Evolutionary conservation across 768 basidiomycete species (phyloP), one percentile per base, ranked within the genome.

Genomic region (Suillus luteus): DNA sequence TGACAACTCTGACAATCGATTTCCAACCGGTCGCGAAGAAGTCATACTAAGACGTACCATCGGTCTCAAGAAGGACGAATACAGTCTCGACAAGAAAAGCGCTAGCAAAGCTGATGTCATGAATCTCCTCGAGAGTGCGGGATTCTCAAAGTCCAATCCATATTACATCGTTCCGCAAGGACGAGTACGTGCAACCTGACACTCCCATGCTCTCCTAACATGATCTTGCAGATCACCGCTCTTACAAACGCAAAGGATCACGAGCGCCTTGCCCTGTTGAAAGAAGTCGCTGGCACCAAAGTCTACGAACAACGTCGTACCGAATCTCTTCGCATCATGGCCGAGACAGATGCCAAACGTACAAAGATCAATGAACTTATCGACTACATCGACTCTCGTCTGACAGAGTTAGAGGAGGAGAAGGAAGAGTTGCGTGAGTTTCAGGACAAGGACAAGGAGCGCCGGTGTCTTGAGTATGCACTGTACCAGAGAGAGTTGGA

Each of bases 161-260:
- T 99, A 99, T 75, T 99, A 99, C 71, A 99, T 99, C 68, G 96
- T 99, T 0, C 97, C 97, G 2, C 97, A 99, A 81, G 97, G 97
- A 60, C 82, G 96, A 59, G 96, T 97, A 70, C 76, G 89, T 84
- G 17, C 11, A 41, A 35, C 17, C 11, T 31, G 3, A 10, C 35
- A 27, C 1, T 19, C 37, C 4, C 40, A 27, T 46, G n/a, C 11
- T 57, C 19, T 27, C 58, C 67, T 72, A 60, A 73, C 33, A 11
- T 17, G 55, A 15, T 33, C 9, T 9, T 15, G 2, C 66, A 97
- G 93, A 98, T 99, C 66, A 99, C 96, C 0, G 89, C 93, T 24
- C 81, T 99, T 14, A 99, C 96, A 9, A 99, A 99, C 67, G 96
- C 96, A 27, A 97, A 97, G 75, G 97, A 99, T 71, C 87, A 89